Conservation (phyloP, 164 flowering plant species). For the Stephania japonica region DNA sequence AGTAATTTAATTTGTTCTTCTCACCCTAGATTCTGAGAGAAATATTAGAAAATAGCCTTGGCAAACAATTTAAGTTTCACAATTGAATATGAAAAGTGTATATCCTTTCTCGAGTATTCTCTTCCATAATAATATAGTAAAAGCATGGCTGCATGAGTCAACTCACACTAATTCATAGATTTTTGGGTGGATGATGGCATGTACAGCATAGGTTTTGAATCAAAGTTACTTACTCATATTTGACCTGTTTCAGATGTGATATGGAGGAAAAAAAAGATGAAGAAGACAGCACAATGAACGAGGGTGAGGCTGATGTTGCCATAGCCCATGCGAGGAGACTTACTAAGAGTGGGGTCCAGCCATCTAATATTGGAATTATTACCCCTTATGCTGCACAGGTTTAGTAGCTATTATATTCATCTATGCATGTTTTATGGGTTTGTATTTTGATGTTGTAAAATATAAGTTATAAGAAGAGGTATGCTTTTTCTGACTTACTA, state of each 20-base stretch:
- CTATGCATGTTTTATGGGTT: neutral
- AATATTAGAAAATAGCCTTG: too few relatives aligned
- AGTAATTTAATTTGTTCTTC: neutral
- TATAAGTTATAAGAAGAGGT: neutral
- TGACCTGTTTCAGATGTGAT: constrained; percentile 62
- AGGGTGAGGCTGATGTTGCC: constrained; percentile 97
- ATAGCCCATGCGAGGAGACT: constrained; percentile 92
- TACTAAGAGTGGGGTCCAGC: constrained; percentile 64
- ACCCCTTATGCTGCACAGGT: constrained; percentile 99
- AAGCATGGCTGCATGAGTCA: neutral
- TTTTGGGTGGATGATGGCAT: neutral
- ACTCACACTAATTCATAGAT: neutral
- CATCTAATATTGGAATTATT: constrained; percentile 91
- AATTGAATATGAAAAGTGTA: neutral
- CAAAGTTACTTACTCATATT: neutral
- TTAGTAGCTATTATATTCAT: neutral
- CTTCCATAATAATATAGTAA: too few relatives aligned
- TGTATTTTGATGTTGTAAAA: neutral
- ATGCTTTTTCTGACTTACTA: constrained; percentile 27
- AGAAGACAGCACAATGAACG: constrained; percentile 96
- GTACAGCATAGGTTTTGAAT: neutral
- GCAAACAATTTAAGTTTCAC: too few relatives aligned
- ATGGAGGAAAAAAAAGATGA: constrained; percentile 99
- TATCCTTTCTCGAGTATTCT: too few relatives aligned
- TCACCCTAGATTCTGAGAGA: neutral